Percentiles rank a stretch among this genome's conserved stretches.
phyloP scores from a whole-genome alignment of 345 rosid species.

The Hibiscus mutabilis region DNA sequence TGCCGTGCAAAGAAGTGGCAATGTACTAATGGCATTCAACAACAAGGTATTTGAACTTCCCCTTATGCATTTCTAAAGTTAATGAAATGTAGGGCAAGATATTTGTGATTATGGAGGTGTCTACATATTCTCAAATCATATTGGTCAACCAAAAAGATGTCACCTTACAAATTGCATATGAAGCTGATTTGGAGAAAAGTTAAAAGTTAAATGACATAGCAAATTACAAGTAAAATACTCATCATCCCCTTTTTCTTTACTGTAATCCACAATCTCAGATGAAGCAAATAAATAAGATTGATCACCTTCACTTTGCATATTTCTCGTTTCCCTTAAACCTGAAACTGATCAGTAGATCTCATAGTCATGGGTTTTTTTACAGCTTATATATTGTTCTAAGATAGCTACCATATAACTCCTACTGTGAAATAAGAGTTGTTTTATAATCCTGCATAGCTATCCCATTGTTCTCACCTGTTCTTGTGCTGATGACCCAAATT shows the following conservation, averaged over 20 bases:
- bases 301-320: neutral
- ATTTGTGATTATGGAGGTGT: neutral
- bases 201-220: neutral
- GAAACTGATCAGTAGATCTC: neutral
- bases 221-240: neutral
- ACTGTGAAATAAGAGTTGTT: constrained; percentile 7
- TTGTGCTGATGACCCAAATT: constrained; percentile 90
- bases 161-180: constrained; percentile 3
- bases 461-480: constrained; percentile 93
- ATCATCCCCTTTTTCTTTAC: neutral
- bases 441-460: constrained; percentile 42
- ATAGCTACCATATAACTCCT: neutral
- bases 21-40: constrained; percentile 84
- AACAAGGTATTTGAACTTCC: constrained; percentile 60
- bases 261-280: neutral
- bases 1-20: constrained; percentile 88
- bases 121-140: neutral
- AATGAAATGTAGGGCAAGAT: neutral
- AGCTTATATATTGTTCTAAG: neutral
- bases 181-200: constrained; percentile 6
- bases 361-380: neutral
- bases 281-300: neutral
- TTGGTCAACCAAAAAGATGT: neutral
- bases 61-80: neutral
- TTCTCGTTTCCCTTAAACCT: neutral